Conservation (phyloP, 495 filamentous ascomycete species). For the Penicillium macrosclerotiorum region DNA sequence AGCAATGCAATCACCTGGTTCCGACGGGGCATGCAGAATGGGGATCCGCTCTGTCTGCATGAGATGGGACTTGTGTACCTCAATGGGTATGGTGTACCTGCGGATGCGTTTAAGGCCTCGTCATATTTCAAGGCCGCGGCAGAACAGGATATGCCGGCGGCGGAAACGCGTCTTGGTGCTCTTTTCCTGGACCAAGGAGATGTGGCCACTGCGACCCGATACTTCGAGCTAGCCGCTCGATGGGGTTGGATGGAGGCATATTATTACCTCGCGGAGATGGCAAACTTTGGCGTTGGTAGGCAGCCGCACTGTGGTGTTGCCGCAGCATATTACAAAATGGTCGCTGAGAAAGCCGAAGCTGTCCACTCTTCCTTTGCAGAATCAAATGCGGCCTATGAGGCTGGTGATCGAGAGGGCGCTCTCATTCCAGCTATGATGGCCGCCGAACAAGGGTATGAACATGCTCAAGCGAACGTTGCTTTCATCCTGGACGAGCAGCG, state of each 20-base stretch:
- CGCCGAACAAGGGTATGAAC: conserved; percentile 94
- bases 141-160: conserved; percentile 78
- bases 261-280: conserved; percentile 93
- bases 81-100: conserved; percentile 73
- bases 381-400: conserved; percentile 79
- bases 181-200: conserved; percentile 91
- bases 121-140: conserved; percentile 81
- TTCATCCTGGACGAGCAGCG: conserved; percentile 83
- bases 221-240: conserved; percentile 90
- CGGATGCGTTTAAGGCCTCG: conserved; percentile 71
- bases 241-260: conserved; percentile 89
- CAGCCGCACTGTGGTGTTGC: conserved; percentile 80
- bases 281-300: conserved; percentile 73
- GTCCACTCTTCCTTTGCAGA: conserved; percentile 83
- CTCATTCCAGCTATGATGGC: conserved; percentile 85
- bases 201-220: conserved; percentile 68
- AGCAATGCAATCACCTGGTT: conserved; percentile 82
- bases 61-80: conserved; percentile 84
- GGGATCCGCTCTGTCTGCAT: conserved; percentile 84
- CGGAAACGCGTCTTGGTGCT: conserved; percentile 79
- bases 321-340: conserved; percentile 88
- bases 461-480: conserved; percentile 90
- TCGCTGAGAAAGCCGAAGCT: conserved; percentile 83
- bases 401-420: conserved; percentile 82
- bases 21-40: conserved; percentile 71